Percentiles rank a stretch among this genome's conserved stretches.
These are phyloP conservation scores for Kluyveromyces starmeri DNA, from an alignment of 805 yeast genomes.

Conservation along the genomic window DNA sequence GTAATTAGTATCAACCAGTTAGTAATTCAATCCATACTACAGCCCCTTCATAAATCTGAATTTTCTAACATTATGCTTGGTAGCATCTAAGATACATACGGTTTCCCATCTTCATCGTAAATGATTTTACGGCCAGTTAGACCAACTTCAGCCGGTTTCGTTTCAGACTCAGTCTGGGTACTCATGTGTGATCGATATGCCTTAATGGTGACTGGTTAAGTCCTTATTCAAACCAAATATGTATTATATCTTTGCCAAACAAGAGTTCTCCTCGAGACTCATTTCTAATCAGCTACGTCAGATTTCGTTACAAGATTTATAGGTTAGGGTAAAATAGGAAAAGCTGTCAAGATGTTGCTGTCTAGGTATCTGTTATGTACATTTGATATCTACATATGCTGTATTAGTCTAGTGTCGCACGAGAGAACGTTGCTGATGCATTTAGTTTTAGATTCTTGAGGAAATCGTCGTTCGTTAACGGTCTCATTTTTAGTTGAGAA, in stretches of 20 bases:
- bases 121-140: slow-evolving; percentile 59
- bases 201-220: no score
- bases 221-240: no score
- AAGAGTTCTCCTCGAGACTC: no score
- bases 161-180: not conserved
- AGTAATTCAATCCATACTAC: slow-evolving; percentile 1
- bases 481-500: slow-evolving; percentile 42
- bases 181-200: no score
- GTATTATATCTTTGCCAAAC: no score
- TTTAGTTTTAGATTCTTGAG: slow-evolving; percentile 29
- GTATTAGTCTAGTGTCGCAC: slow-evolving; percentile 17
- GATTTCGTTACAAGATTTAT: no score
- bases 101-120: slow-evolving; percentile 84
- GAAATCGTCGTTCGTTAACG: slow-evolving; percentile 59
- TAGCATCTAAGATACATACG: slow-evolving; percentile 46
- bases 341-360: no score
- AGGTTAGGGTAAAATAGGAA: no score
- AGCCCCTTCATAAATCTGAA: no score
- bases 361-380: no score
- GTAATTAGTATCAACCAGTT: slow-evolving; percentile 5
- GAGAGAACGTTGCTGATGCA: slow-evolving; percentile 15
- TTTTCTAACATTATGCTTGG: not conserved
- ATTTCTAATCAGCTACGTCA: no score
- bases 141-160: slow-evolving; percentile 39
- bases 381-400: no score